These are phyloP conservation scores for Lactifluus hygrophoroides DNA, from an alignment of 768 basidiomycete genomes.

Conservation along the genomic window DNA sequence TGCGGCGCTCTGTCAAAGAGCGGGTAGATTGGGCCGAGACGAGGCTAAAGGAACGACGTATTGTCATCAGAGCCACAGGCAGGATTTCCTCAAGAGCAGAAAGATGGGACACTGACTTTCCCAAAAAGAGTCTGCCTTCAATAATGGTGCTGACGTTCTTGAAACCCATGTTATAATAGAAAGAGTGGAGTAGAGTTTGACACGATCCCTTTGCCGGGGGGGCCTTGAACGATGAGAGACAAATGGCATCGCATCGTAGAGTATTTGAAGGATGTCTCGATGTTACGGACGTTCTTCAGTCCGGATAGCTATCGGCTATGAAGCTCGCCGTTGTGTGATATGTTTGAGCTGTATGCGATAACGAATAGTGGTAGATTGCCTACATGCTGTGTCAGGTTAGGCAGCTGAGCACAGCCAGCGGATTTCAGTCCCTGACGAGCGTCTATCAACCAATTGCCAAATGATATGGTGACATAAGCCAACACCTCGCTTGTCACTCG, in stretches of 20 bases:
- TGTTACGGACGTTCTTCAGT: not conserved
- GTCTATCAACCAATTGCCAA: not conserved
- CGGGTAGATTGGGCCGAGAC: slow-evolving; percentile 61
- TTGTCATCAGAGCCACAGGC: slow-evolving; percentile 1
- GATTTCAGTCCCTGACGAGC: not conserved
- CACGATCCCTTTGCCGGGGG: not conserved
- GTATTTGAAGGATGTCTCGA: slow-evolving; percentile 11
- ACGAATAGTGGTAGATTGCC: not conserved
- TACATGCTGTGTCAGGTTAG: not conserved
- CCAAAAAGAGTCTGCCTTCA: slow-evolving; percentile 57
- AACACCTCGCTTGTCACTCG: not conserved
- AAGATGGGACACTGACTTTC: slow-evolving; percentile 51
- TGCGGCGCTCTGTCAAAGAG: slow-evolving; percentile 58
- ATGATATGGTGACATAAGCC: slow-evolving; percentile 8
- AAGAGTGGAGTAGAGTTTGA: not conserved
- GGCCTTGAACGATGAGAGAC: not conserved
- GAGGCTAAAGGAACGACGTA: slow-evolving; percentile 33
- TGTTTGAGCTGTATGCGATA: not conserved
- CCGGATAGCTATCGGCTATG: slow-evolving; percentile 13
- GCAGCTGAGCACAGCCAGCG: not conserved
- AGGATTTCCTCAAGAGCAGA: slow-evolving; percentile 13
- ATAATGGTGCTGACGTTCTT: slow-evolving; percentile 49
- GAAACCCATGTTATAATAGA: slow-evolving; percentile 20
- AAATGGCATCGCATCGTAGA: not conserved
- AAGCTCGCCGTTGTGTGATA: not conserved